Percentiles rank a stretch among this genome's conserved stretches.
These are phyloP conservation scores for Alternaria arborescens DNA, from an alignment of 2,329 filamentous ascomycete species.

Conservation along the genomic window DNA sequence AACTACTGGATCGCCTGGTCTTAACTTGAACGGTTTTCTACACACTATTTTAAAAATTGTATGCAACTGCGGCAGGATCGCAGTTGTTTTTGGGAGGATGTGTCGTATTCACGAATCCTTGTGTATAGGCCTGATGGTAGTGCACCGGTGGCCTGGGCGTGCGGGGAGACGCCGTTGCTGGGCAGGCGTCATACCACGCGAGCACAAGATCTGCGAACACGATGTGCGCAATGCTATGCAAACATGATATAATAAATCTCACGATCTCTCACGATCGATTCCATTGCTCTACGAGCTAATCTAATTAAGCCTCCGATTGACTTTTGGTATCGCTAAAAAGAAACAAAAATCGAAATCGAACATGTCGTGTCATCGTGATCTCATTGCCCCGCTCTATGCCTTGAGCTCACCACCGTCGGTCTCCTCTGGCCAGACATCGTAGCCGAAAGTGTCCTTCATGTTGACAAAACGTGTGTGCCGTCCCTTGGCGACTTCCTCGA, in stretches of 20 bases:
- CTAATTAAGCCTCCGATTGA: slow-evolving; percentile 24
- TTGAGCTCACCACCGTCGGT: slow-evolving; percentile 37
- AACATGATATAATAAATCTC: neutral
- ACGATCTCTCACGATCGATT: neutral
- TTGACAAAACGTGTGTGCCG: slow-evolving; percentile 78
- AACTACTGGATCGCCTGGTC: slow-evolving; percentile 37
- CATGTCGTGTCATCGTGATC: slow-evolving; percentile 9
- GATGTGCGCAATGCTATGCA: neutral
- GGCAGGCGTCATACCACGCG: neutral
- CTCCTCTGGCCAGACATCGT: slow-evolving; percentile 66
- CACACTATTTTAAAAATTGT: neutral
- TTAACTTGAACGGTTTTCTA: slow-evolving; percentile 22
- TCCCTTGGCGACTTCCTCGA: slow-evolving; percentile 70
- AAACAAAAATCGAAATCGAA: slow-evolving; percentile 13
- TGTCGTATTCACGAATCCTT: neutral
- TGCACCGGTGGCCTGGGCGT: slow-evolving; percentile 10
- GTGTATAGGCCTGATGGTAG: slow-evolving; percentile 6
- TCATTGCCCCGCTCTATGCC: slow-evolving; percentile 20
- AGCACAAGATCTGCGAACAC: neutral
- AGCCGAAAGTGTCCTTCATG: slow-evolving; percentile 83
- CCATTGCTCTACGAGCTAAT: slow-evolving; percentile 19
- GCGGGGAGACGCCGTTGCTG: slow-evolving; percentile 5
- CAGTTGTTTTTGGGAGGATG: slow-evolving; percentile 1
- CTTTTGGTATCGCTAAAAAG: slow-evolving; percentile 38
- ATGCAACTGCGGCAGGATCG: neutral